phyloP scores from a whole-genome alignment of 495 filamentous ascomycete genomes.

The Aspergillus heteromorphus region DNA sequence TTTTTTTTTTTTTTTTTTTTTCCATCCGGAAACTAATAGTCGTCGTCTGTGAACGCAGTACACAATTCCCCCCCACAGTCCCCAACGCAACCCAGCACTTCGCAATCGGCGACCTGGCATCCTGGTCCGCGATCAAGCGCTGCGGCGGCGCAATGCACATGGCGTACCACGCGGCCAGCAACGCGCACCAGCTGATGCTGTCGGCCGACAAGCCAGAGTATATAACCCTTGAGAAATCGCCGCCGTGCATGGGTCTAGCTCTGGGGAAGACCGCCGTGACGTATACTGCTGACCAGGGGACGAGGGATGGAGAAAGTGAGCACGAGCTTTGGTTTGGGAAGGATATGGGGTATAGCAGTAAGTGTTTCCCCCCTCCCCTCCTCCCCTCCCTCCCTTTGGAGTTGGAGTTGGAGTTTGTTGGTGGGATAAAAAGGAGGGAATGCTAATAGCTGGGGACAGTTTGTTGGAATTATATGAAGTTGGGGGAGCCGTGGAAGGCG shows the following conservation, averaged over 20 bases:
- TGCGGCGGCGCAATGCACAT: conserved; percentile 65
- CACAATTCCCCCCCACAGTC: conserved; percentile 34
- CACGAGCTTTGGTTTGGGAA: conserved; percentile 58
- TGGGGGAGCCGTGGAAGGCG: conserved; percentile 14
- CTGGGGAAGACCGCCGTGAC: conserved; percentile 59
- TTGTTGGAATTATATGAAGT: conserved; percentile 51
- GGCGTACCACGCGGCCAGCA: conserved; percentile 54
- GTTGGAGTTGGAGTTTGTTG: not conserved
- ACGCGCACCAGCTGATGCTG: conserved; percentile 56
- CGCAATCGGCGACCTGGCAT: conserved; percentile 42
- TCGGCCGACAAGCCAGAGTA: conserved; percentile 35
- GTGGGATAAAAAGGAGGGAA: not conserved
- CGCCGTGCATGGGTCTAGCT: conserved; percentile 61
- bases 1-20: conserved; percentile 3
- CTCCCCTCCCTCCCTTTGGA: no score
- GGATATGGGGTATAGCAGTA: conserved; percentile 57
- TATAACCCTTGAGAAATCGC: conserved; percentile 42
- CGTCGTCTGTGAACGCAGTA: not conserved
- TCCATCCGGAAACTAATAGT: not conserved
- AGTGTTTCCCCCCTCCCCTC: no score
- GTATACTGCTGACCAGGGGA: conserved; percentile 48
- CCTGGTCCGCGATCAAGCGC: conserved; percentile 65
- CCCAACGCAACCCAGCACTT: conserved; percentile 54
- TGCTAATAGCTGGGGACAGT: conserved; percentile 37
- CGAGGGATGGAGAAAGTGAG: conserved; percentile 51